A percentile compares a stretch with the other conserved stretches of the same genome.
phyloP scores from a whole-genome alignment of 805 yeast genomes.

The Metschnikowia santaceciliae region DNA sequence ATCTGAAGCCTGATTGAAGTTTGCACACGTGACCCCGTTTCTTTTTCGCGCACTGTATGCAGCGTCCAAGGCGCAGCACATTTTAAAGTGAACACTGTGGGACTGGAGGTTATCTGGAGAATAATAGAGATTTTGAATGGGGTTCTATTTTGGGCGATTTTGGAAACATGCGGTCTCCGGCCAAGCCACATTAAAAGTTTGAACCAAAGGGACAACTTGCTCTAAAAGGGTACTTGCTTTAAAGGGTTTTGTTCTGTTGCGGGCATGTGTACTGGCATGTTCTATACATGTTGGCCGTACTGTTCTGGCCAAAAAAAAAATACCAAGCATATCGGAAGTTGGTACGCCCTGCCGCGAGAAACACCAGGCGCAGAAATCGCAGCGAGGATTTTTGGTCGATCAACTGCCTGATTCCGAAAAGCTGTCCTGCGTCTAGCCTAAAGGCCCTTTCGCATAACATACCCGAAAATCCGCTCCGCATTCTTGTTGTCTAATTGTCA shows the following conservation, averaged over 20 bases:
- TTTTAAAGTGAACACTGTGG: neutral
- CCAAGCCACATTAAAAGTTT: no score
- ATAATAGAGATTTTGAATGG: no score
- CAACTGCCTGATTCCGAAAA: neutral
- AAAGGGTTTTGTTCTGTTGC: neutral
- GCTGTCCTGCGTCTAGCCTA: neutral
- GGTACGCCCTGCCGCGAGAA: neutral
- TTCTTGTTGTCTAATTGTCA: neutral
- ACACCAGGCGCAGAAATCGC: neutral
- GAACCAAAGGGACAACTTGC: no score
- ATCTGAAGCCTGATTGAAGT: neutral
- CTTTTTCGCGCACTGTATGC: conserved; percentile 3
- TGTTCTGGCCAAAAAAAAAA: neutral
- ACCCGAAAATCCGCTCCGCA: neutral
- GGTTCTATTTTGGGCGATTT: no score
- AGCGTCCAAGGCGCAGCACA: conserved; percentile 6
- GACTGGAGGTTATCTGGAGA: no score
- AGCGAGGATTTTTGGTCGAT: neutral
- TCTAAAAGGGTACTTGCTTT: no score
- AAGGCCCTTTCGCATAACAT: neutral
- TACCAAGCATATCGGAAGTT: neutral
- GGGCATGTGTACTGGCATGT: neutral
- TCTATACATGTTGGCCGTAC: no score
- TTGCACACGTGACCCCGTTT: conserved; percentile 8
- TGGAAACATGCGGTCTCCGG: no score